Evolutionary conservation across 2,329 filamentous ascomycete genomes (phyloP), one percentile per base, ranked within the genome.

Genomic region (Colletotrichum somersetense): DNA sequence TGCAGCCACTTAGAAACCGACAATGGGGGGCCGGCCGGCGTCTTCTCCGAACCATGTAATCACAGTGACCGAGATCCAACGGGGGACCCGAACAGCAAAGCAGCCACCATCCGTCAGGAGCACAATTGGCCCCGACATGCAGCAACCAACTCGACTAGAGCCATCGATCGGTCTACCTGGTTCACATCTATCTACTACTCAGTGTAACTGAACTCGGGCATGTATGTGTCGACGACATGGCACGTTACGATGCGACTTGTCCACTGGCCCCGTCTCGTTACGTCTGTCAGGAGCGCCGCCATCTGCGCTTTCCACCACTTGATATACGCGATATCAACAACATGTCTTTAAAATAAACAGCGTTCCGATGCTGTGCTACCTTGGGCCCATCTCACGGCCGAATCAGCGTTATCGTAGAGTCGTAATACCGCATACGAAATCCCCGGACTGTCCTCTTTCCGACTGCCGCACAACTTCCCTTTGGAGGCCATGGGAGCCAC

Each of bases 321-420:
- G 20, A 23, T 35, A 42, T 18, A 38, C 50, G 38, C 20, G 64
- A 26, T 71, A 58, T 67, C 52, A 58, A 59, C 68, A 68, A 26
- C 12, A 23, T 38, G 65, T 53, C 58, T 58, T 72, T 68, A 48
- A 55, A 63, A 63, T 64, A 63, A 72, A 63, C 65, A 46, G 62
- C 42, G 5, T 11, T 44, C 23, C 62, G 42, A 56, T 58, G 69
- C 16, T 30, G 66, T 72, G 55, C 53, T 20, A 30, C 53, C 26
- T 38, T 26, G 55, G 23, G 16, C 58, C 57, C 14, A 48, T 30
- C 30, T 23, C 30, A 14, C 50, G 64, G 23, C 20, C 20, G 42
- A 57, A 67, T 56, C 66, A 59, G 46, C 66, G 23, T 72, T 72
- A 70, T 70, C 66, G 66, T 65, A 20, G 33, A 23, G 16, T 23